Evolutionary conservation across 164 flowering plant genomes (phyloP), one percentile per base, ranked within the genome.

Genomic region (Magnolia officinalis): DNA sequence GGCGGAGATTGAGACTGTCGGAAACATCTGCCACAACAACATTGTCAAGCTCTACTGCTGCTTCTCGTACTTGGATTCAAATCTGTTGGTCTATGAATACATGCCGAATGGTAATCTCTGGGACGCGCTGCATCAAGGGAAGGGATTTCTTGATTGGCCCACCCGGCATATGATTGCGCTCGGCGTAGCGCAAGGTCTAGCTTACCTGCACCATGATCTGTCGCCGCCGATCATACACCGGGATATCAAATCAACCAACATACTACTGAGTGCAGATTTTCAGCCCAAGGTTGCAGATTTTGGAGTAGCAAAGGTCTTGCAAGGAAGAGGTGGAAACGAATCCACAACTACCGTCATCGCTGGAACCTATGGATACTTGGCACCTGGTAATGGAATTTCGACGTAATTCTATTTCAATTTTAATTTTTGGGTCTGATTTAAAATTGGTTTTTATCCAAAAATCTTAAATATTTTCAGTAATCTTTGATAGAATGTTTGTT

Each of bases 101-200:
- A 96, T 96, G 98, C 89, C 95, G 9, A 96, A 96, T 80, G 99
- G 99, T 63, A 96, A 90, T 75, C 91, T 96, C 1, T 91, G 97
- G 97, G 97, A 94, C 77, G 89, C 97, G 0, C 89, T 96, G 71
- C 98, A 94, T 79, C 81, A 75, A 50, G 93, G 90, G 23, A 82
- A 81, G 70, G 67, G 80, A 72, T 63, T 81, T 61, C 77, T 96
- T 80, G 93, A 92, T 80, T 96, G 99, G 98, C 96, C 98, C 0
- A 90, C 84, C 7, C 87, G 99, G 19, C 93, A 96, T 74, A 85
- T 78, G 72, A 92, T 96, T 31, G 98, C 99, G 0, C 86, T 94
- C 0, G 99, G 98, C 19, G 74, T 96, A n/a, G 98, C 98, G 1
- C 98, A 92, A 67, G 98, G 98, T 1, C 78, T 96, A 78, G 96